These are phyloP conservation scores for Vaccinium corymbosum DNA, from an alignment of 148 eudicot species.

Conservation along the genomic window DNA sequence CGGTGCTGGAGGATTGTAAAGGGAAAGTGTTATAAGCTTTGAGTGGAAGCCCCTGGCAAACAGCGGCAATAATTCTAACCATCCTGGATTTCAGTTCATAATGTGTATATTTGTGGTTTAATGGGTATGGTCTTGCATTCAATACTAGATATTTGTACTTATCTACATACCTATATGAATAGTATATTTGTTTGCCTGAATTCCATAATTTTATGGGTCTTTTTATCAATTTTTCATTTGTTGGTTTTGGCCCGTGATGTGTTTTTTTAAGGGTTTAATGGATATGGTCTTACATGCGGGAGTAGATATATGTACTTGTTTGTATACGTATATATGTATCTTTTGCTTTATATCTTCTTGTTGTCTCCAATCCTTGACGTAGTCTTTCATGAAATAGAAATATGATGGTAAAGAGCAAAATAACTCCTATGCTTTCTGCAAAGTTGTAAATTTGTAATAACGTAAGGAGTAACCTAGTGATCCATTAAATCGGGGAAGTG, in stretches of 20 bases:
- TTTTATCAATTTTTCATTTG: neutral
- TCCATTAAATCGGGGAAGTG: neutral
- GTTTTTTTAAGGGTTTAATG: neutral
- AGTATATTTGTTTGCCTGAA: too few species aligned
- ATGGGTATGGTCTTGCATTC: too few species aligned
- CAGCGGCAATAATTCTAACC: too few species aligned
- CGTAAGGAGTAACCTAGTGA: neutral
- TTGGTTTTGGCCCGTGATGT: neutral
- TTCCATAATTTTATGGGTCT: neutral
- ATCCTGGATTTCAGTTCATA: too few species aligned
- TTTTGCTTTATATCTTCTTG: neutral
- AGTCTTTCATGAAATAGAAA: neutral
- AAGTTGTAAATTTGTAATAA: neutral
- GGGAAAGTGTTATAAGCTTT: too few species aligned
- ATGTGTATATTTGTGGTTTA: too few species aligned
- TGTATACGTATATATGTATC: neutral
- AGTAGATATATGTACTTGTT: neutral
- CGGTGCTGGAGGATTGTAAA: too few species aligned
- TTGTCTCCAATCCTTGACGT: neutral
- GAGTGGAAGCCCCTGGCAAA: too few species aligned
- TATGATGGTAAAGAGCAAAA: neutral
- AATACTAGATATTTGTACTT: too few species aligned
- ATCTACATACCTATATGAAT: too few species aligned
- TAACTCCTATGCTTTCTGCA: neutral
- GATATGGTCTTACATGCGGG: neutral